Percentiles rank a stretch among this genome's conserved stretches.
Evolutionary conservation across 2,329 filamentous ascomycete genomes (phyloP).

Genomic region (Ophiostoma ips): DNA sequence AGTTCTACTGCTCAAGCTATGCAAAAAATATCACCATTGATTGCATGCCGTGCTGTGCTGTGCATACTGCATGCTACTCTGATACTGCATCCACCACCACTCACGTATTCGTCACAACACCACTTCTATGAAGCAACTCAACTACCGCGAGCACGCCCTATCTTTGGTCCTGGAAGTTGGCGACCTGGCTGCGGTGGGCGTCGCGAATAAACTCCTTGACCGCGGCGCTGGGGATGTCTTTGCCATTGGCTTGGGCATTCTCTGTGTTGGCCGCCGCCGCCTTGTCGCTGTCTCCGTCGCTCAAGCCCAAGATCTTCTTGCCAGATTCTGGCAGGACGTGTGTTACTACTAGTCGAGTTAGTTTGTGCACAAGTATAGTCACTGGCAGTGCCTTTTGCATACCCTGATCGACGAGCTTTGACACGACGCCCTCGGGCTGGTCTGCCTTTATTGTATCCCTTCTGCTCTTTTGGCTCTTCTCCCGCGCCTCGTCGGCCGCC

Average conservation of each 20-base stretch:
- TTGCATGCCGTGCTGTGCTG: too few species aligned
- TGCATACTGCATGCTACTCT: too few species aligned
- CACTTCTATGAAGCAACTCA: too few species aligned
- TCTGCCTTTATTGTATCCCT: too few species aligned
- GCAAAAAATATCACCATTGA: too few species aligned
- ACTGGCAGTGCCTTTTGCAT: too few species aligned
- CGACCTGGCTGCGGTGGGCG: conserved; percentile 30
- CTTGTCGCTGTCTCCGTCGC: conserved; percentile 12
- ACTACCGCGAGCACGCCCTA: too few species aligned
- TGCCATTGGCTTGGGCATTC: conserved; percentile 24
- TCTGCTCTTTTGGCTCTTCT: conserved; percentile 6
- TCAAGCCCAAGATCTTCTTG: conserved; percentile 25
- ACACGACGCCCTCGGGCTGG: conserved; percentile 14
- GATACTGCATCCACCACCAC: too few species aligned
- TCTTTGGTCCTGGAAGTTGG: too few species aligned
- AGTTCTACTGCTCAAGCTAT: too few species aligned
- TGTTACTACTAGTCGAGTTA: conserved; percentile 10
- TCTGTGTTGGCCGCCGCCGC: not conserved
- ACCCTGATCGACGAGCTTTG: conserved; percentile 30
- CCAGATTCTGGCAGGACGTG: conserved; percentile 29
- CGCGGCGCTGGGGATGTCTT: conserved; percentile 30
- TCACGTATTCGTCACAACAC: too few species aligned
- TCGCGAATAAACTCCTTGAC: conserved; percentile 40
- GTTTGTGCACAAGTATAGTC: not conserved
- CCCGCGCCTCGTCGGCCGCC: conserved; percentile 23